Percentiles rank a stretch among this genome's conserved stretches.
Evolutionary conservation across 192 early-diverging fungal genomes (phyloP).

Genomic region (Linnemannia hyalina): DNA sequence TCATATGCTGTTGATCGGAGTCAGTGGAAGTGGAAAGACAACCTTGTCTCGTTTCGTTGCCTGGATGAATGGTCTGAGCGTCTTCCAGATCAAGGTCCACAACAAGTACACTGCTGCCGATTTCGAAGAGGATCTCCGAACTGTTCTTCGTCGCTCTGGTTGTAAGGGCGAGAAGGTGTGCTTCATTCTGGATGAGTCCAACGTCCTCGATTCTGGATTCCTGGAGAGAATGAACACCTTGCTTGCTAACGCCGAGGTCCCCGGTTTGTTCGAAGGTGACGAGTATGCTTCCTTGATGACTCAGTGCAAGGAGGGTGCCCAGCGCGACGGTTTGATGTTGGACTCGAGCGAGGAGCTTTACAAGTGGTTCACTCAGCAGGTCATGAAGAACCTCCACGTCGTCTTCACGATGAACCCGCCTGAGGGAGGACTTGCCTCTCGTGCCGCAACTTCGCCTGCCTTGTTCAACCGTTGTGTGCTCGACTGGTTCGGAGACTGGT

Average conservation of each 20-base stretch:
- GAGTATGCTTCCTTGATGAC: constrained; percentile 96
- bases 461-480: constrained; percentile 99
- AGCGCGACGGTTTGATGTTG: constrained; percentile 92
- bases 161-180: constrained; percentile 98
- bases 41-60: constrained; percentile 99
- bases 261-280: constrained; percentile 99
- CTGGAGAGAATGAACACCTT: constrained; percentile 99
- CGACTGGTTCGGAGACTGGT: constrained; percentile 99
- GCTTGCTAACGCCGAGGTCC: constrained; percentile 98
- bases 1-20: constrained; percentile 97
- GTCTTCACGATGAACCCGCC: constrained; percentile 99
- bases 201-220: constrained; percentile 97
- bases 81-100: constrained; percentile 99
- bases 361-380: constrained; percentile 98
- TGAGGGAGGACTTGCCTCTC: constrained; percentile 87
- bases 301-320: constrained; percentile 93
- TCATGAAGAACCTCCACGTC: constrained; percentile 97
- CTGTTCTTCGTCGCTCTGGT: constrained; percentile 89
- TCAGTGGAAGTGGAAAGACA: constrained; percentile 97
- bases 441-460: constrained; percentile 97
- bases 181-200: constrained; percentile 99
- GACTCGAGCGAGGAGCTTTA: constrained; percentile 96
- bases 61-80: constrained; percentile 98
- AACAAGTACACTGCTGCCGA: constrained; percentile 95
- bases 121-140: constrained; percentile 98